Percentiles rank a stretch among this genome's conserved stretches.
Evolutionary conservation across 2,329 filamentous ascomycete species (phyloP).

Genomic region (Paracorniculantispora psalliotae): DNA sequence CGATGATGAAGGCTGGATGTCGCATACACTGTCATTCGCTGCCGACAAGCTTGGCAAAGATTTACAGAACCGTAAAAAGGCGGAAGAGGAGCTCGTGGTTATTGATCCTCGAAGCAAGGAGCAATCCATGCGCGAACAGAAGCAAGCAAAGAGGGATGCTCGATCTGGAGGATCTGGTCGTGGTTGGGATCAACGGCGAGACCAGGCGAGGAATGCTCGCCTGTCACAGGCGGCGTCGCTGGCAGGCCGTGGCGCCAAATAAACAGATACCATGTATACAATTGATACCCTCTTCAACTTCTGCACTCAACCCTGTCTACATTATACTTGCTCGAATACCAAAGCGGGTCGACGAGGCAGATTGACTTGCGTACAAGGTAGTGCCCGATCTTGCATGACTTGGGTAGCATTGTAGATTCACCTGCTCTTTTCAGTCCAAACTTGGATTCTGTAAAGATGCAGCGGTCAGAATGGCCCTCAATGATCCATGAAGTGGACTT

Average conservation of each 20-base stretch:
- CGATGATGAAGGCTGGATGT: slow-evolving; percentile 74
- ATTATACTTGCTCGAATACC: background rate
- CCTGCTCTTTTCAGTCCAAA: background rate
- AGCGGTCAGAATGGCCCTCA: background rate
- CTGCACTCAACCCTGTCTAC: background rate
- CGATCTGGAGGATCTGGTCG: slow-evolving; percentile 49
- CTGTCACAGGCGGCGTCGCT: slow-evolving; percentile 49
- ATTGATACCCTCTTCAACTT: slow-evolving; percentile 2
- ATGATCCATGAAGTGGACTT: too few species aligned
- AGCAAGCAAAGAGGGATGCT: slow-evolving; percentile 53
- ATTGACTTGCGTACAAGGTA: background rate
- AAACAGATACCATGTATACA: slow-evolving; percentile 17
- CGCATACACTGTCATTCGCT: slow-evolving; percentile 76
- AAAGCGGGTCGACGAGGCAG: background rate
- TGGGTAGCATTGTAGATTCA: background rate
- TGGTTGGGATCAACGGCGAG: slow-evolving; percentile 47
- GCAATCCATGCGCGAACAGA: slow-evolving; percentile 63
- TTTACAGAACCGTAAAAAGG: slow-evolving; percentile 82
- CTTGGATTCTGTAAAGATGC: background rate
- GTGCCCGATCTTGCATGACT: background rate
- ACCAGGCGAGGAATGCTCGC: slow-evolving; percentile 51
- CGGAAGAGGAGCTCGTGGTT: slow-evolving; percentile 84
- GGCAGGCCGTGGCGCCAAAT: slow-evolving; percentile 53
- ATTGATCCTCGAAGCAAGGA: slow-evolving; percentile 88
- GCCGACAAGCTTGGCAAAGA: slow-evolving; percentile 91